Evolutionary conservation across 306 rosid species (phyloP).

Genomic region (Hippophae tibetana): DNA sequence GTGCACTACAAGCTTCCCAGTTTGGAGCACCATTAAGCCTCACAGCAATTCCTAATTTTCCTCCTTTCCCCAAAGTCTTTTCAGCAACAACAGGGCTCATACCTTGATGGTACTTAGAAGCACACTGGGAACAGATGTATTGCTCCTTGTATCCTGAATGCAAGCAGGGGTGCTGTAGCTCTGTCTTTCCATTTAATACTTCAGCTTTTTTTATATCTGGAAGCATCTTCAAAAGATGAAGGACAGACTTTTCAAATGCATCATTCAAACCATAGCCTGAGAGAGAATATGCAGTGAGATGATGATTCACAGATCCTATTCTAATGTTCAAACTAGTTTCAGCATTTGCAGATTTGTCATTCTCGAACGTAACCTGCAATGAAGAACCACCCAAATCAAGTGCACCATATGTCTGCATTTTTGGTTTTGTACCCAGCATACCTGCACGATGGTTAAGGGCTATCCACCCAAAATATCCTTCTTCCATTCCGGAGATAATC

Average conservation of each 20-base stretch:
- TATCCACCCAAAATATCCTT: conserved; percentile 94
- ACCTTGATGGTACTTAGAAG: conserved; percentile 20
- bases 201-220: conserved; percentile 29
- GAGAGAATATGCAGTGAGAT: conserved; percentile 85
- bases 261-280: conserved; percentile 80
- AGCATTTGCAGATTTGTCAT: conserved; percentile 41
- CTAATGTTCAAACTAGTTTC: conserved; percentile 60
- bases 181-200: conserved; percentile 26
- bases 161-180: conserved; percentile 87
- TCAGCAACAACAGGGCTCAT: conserved; percentile 35
- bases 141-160: conserved; percentile 65
- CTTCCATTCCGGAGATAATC: conserved; percentile 75
- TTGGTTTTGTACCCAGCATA: conserved; percentile 54
- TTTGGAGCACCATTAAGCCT: conserved; percentile 69
- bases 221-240: conserved; percentile 40
- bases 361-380: conserved; percentile 91
- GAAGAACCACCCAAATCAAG: conserved; percentile 97
- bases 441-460: conserved; percentile 68
- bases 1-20: conserved; percentile 71
- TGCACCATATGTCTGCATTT: conserved; percentile 74
- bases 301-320: conserved; percentile 75
- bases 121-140: conserved; percentile 58
- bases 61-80: conserved; percentile 23
- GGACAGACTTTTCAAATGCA: conserved; percentile 83
- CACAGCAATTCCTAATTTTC: conserved; percentile 35